A percentile compares a stretch with the other conserved stretches of the same genome.
Evolutionary conservation across 495 filamentous ascomycete species (phyloP).

Genomic region (Eremomyces bilateralis): DNA sequence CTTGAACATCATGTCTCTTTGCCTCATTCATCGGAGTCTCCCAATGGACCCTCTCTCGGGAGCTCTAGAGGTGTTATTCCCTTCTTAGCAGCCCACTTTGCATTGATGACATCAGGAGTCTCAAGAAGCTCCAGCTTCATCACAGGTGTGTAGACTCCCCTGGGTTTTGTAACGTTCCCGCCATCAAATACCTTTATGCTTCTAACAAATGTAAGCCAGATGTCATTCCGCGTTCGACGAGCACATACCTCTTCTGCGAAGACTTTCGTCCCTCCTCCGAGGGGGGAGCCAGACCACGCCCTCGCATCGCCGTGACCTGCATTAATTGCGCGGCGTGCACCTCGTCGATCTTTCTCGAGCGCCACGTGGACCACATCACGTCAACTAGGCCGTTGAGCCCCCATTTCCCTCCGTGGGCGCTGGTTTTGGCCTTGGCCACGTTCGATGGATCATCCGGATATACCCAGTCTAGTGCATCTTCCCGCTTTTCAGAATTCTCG

Average conservation of each 20-base stretch:
- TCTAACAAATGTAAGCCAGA: too few relatives aligned
- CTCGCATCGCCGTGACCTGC: too few relatives aligned
- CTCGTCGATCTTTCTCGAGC: constrained; percentile 72
- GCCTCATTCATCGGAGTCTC: constrained; percentile 10
- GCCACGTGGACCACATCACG: constrained; percentile 61
- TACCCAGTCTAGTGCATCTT: constrained; percentile 58
- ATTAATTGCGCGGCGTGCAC: constrained; percentile 48
- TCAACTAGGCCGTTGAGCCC: constrained; percentile 48
- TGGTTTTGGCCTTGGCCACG: constrained; percentile 12
- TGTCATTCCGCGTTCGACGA: too few relatives aligned
- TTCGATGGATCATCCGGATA: constrained; percentile 34
- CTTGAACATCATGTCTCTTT: constrained; percentile 1
- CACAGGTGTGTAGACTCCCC: constrained; percentile 51
- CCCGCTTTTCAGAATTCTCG: constrained; percentile 21
- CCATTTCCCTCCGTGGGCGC: constrained; percentile 29
- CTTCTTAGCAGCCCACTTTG: too few relatives aligned
- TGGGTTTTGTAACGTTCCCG: constrained; percentile 31
- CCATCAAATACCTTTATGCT: constrained; percentile 52
- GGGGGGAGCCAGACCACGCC: too few relatives aligned
- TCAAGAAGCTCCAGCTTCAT: constrained; percentile 41
- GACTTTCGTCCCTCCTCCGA: too few relatives aligned
- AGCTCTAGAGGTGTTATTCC: too few relatives aligned
- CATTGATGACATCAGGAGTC: constrained; percentile 49
- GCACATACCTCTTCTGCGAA: too few relatives aligned
- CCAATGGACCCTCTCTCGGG: too few relatives aligned